These are phyloP conservation scores for Fraxinus sp. DNA, from an alignment of 305 asterid species.

Conservation along the genomic window DNA sequence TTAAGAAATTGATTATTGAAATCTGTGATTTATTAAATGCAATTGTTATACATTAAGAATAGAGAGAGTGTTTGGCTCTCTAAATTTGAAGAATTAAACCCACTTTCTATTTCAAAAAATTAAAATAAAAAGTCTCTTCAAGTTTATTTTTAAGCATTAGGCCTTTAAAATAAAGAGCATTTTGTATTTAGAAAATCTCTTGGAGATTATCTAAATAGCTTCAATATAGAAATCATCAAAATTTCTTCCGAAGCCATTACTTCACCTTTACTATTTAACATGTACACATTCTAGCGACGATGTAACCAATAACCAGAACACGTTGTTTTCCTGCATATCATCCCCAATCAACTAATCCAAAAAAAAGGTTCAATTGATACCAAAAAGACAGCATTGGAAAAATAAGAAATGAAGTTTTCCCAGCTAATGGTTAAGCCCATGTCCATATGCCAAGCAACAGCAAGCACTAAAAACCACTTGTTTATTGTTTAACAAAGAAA, in stretches of 20 bases:
- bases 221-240: not conserved
- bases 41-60: not conserved
- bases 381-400: not conserved
- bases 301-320: not conserved
- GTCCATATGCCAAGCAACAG: not conserved
- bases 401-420: not conserved
- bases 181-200: not conserved
- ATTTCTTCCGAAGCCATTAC: not conserved
- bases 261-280: not conserved
- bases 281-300: not conserved
- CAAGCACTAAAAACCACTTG: not conserved
- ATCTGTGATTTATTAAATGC: too few relatives aligned
- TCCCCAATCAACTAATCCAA: slow-evolving; percentile 1
- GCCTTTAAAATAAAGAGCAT: not conserved
- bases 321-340: not conserved
- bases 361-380: not conserved
- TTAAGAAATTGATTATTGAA: too few relatives aligned
- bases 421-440: not conserved
- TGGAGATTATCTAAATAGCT: not conserved
- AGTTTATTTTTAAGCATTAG: not conserved
- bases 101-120: not conserved
- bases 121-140: not conserved
- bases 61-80: not conserved
- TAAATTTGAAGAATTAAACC: not conserved
- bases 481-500: not conserved